Conservation (phyloP, 305 asterid genomes). For the Fraxinus platypoda region DNA sequence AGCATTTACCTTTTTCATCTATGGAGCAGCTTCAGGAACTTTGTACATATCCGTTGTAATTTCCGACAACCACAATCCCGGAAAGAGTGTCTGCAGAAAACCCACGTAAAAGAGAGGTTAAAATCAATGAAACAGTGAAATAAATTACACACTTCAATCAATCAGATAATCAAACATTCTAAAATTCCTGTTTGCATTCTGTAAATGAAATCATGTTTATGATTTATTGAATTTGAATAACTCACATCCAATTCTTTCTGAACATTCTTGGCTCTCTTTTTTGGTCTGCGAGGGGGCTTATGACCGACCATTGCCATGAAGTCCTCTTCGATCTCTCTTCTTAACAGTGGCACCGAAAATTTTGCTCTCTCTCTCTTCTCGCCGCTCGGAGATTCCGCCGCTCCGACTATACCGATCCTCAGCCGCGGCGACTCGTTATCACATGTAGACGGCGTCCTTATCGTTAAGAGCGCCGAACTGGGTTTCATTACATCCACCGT, state of each 20-base stretch:
- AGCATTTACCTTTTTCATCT: constrained; percentile 11
- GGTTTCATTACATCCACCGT: constrained; percentile 35
- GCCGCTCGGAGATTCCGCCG: constrained; percentile 29
- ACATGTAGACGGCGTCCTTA: constrained; percentile 26
- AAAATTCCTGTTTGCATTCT: background rate
- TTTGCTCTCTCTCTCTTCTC: constrained; percentile 59
- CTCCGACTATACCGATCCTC: constrained; percentile 30
- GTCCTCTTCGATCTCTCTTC: constrained; percentile 79
- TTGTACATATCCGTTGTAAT: constrained; percentile 44
- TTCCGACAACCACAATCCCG: constrained; percentile 51
- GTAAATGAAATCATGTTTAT: background rate
- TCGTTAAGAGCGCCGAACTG: constrained; percentile 33
- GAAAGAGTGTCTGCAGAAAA: constrained; percentile 42
- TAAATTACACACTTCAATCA: background rate
- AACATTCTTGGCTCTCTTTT: constrained; percentile 56
- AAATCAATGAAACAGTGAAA: constrained; percentile 12
- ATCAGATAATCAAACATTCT: background rate
- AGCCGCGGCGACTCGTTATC: constrained; percentile 40
- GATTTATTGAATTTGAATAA: background rate
- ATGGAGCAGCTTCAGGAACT: constrained; percentile 36
- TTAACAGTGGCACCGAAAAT: constrained; percentile 59
- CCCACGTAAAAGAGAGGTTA: background rate
- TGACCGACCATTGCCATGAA: constrained; percentile 56
- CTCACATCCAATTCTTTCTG: constrained; percentile 82
- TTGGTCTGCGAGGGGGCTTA: constrained; percentile 80